Base-by-base conservation (phyloP, 2,329 filamentous ascomycete genomes). In the Dissoconium aciculare region DNA sequence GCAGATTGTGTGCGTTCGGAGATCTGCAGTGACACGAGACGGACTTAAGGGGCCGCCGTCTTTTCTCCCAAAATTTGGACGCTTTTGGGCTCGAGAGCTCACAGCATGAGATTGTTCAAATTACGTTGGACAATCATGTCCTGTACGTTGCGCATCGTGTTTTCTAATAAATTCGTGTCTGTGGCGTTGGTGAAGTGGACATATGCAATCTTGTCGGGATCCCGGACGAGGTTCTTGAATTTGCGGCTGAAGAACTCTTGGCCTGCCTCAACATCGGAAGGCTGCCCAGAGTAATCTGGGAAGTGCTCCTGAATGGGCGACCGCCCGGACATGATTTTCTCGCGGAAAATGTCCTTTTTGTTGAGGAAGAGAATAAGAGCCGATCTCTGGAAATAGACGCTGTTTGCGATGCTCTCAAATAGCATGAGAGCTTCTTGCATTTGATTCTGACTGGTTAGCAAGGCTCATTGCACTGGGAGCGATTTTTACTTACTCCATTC, bases 401-500 rank as follows among this genome's bases (percentile, higher is more conserved):
- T 63, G 41, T 65, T 66, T 12, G 60, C 61, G 40, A 67, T 64
- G 37, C 57, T 62, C 44, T 66, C 62, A 51, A 66, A 66, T 9
- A 66, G 56, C 56, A 64, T 64, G 16, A 67, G 49, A 3, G 63
- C 63, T 49, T 66, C 63, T 50, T 64, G 58, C 63, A 67, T 66
- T 62, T 66, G 63, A 46, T 66, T 67, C 61, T 64, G 41, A 23
- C 19, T n/a, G 8, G 19, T 23, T 13, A 16, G n/a, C 10, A 13
- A 15, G 9, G 11, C 12, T 11, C 15, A 27, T 41, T 15, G 43
- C 27, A 26, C 13, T 30, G 11, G 9, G 13, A 15, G 4, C 15
- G 28, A 21, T 34, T 13, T 15, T 16, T 17, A 37, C 82, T 62
- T 66, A 92, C 84, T 40, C 85, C 85, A 54, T 92, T 89, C 57